Conservation (phyloP, 2,329 filamentous ascomycete genomes). For the Hypoxylon sp. region DNA sequence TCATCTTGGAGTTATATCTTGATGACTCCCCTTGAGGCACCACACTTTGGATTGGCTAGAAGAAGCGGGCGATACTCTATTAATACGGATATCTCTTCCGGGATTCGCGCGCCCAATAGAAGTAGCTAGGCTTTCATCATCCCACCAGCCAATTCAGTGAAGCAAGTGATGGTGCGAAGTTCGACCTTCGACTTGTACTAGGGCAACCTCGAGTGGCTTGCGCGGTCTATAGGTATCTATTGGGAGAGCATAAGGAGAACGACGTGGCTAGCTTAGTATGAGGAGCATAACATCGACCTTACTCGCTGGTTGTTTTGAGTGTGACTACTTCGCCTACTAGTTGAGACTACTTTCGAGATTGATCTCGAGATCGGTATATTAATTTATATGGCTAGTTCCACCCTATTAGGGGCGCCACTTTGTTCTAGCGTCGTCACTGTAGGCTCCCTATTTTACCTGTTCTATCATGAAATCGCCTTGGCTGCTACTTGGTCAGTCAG, state of each 20-base stretch:
- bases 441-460: neutral
- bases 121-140: neutral
- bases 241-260: neutral
- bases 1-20: neutral
- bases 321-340: neutral
- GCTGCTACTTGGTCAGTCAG: neutral
- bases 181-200: neutral
- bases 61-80: neutral
- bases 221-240: neutral
- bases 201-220: neutral
- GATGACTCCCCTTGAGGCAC: neutral
- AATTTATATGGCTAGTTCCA: neutral
- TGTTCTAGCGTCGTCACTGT: neutral
- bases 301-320: neutral
- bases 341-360: neutral
- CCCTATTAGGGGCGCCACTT: neutral
- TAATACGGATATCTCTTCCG: neutral
- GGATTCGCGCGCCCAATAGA: neutral
- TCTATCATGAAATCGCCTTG: neutral
- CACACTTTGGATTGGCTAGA: neutral
- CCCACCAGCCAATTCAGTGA: neutral
- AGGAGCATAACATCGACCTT: neutral
- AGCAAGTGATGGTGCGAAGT: neutral
- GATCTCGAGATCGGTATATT: neutral
- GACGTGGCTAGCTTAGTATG: neutral